Base-by-base conservation (phyloP, 352 stramenopile species). In the Pythium scleroteichum region DNA sequence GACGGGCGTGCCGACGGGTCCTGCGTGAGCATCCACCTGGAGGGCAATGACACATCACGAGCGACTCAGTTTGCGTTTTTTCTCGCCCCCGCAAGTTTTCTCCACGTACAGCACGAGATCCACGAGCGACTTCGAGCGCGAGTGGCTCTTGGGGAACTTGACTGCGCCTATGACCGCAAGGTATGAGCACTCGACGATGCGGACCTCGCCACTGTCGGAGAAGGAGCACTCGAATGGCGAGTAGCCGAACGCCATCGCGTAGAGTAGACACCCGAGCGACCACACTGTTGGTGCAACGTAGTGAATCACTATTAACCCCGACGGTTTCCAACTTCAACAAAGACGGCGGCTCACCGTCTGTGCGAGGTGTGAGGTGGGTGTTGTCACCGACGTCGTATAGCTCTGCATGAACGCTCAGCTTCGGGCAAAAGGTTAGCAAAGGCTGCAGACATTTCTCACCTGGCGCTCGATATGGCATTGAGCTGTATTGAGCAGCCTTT, bases 171-270 rank as follows among this genome's bases (percentile, higher is more conserved):
- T 93, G 23, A 96, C 81, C 4, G 80, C 73, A 42, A 96, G 69
- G 55, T 94, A 96, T 0, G 84, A 92, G 76, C 87, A 96, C 64
- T 96, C 88, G 38, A 87, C 72, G 60, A 92, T 75, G 27, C 72
- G 69, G 57, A 92, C 66, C 17, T 82, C 78, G 50, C 80, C 85
- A 38, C 61, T 75, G 53, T 88, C 80, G 42, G 76, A 74, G 68
- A 96, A 94, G 42, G 89, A 76, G 63, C 87, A 94, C 62, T 97
- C 89, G 45, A 95, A 96, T 12, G 89, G 89, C 35, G 84, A 95
- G 62, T 95, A 96, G 5, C 89, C 89, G 62, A 96, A 96, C 38
- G 84, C 83, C 75, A 96, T 91, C 24, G 87, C 82, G 64, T 88
- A 97, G 24, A 97, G 67, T 38, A 96, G 69, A 60, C 87, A 96